phyloP scores from a whole-genome alignment of 495 filamentous ascomycete genomes.

The Annulohypoxylon nitens region DNA sequence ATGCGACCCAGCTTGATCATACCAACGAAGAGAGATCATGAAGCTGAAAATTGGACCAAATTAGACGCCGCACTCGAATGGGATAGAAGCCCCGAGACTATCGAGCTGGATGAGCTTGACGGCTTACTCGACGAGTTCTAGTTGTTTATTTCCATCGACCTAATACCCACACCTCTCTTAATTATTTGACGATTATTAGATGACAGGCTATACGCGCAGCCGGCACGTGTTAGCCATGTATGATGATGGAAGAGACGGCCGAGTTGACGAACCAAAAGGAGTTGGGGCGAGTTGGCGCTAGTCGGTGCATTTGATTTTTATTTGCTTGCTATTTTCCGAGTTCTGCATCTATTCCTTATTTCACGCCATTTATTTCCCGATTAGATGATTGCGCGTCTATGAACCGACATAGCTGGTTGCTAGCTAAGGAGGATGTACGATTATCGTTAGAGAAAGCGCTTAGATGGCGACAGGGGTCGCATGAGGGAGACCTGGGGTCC shows the following conservation, averaged over 20 bases:
- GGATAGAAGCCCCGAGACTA: conserved; percentile 85
- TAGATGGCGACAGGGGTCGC: conserved; percentile 35
- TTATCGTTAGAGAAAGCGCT: conserved; percentile 41
- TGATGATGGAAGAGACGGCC: conserved; percentile 50
- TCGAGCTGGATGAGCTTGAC: conserved; percentile 94
- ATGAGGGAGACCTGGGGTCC: conserved; percentile 24
- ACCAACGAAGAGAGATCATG: conserved; percentile 63
- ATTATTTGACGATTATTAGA: conserved; percentile 25
- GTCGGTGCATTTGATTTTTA: conserved; percentile 30
- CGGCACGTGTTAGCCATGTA: conserved; percentile 42
- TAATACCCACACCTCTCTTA: conserved; percentile 23
- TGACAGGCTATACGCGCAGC: conserved; percentile 33
- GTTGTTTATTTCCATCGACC: conserved; percentile 31
- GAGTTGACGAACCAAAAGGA: conserved; percentile 50
- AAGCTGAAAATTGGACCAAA: conserved; percentile 64
- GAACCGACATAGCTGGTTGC: conserved; percentile 15
- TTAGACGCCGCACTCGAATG: conserved; percentile 69
- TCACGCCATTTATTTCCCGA: conserved; percentile 35
- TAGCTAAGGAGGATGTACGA: conserved; percentile 35
- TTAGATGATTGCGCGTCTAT: conserved; percentile 26
- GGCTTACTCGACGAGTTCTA: conserved; percentile 81
- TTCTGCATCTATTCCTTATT: conserved; percentile 47
- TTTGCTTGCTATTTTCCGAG: conserved; percentile 26
- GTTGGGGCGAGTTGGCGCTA: conserved; percentile 44
- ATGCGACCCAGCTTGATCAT: conserved; percentile 59